Base-by-base conservation (phyloP, 345 rosid genomes). In the Gossypium herbaceum region DNA sequence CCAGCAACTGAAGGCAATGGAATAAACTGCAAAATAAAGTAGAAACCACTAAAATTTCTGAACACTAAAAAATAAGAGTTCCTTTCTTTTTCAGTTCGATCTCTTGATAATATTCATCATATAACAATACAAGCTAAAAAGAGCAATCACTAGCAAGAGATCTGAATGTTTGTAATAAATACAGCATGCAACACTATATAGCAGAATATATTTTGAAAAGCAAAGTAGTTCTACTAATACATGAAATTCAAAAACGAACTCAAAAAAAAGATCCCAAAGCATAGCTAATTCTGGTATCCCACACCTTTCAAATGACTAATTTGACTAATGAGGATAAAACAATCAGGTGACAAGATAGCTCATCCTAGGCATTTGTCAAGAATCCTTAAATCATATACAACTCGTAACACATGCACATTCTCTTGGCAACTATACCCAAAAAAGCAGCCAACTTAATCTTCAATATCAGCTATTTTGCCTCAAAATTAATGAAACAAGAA, bases 1-100 rank as follows among this genome's bases (percentile, higher is more conserved):
- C 98, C 99, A 80, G 97, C 89, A 61, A 88, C 84, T 47, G 94
- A 84, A 81, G 99, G 99, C 73, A 96, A 82, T 24, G 92, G 94
- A 79, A 91, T 82, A 78, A 96, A 89, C 98, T 96, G 97, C 85
- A 89, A 77, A 59, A 73, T 43, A 73, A 74, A 64, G 22, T 73
- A 29, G 57, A 52, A 79, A 69, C 5, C 34, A 29, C 8, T 69
- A 55, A 58, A 74, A 50, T 54, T 71, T 65, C 9, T 61, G 50
- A 48, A 71, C 34, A 68, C 20, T 41, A 45, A 67, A 41, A 52
- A 59, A 57, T 25, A 24, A 43, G 12, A 71, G 48, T 29, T 43
- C 29, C 25, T 24, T 67, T 20, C 66, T 65, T 17, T 41, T 25
- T 22, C 34, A 5, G 50, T 24, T 19, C 19, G 17, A n/a, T 56